Conservation (phyloP, 2,329 filamentous ascomycete genomes). For the Rhynchosporium secalis region DNA sequence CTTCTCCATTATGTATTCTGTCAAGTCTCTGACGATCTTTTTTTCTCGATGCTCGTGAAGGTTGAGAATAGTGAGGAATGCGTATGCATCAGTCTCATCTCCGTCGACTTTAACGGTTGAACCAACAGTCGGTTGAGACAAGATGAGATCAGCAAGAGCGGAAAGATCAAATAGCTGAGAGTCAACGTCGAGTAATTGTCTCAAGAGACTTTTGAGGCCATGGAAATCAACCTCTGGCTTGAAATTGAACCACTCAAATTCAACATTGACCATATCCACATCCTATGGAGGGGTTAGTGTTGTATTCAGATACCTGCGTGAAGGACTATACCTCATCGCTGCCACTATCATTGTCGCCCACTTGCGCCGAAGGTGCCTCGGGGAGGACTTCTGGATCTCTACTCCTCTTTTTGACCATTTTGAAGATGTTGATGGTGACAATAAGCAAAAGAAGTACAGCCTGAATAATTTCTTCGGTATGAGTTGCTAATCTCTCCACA, state of each 20-base stretch:
- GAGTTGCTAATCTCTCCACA: slow-evolving; percentile 2
- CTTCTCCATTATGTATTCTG: slow-evolving; percentile 66
- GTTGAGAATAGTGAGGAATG: slow-evolving; percentile 87
- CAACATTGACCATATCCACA: slow-evolving; percentile 88
- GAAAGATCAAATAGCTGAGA: slow-evolving; percentile 84
- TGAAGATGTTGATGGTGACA: neutral
- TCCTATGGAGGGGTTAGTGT: slow-evolving; percentile 50
- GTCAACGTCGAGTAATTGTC: slow-evolving; percentile 91
- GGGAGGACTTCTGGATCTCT: slow-evolving; percentile 39
- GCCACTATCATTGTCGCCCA: slow-evolving; percentile 35
- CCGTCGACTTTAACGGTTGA: slow-evolving; percentile 98
- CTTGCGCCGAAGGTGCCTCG: slow-evolving; percentile 34
- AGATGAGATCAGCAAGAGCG: slow-evolving; percentile 78
- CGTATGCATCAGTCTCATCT: slow-evolving; percentile 88
- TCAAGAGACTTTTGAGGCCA: slow-evolving; percentile 83
- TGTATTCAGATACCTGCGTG: neutral
- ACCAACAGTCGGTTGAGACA: slow-evolving; percentile 83
- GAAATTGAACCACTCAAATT: slow-evolving; percentile 99
- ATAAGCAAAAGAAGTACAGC: neutral
- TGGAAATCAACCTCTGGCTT: slow-evolving; percentile 89
- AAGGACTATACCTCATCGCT: slow-evolving; percentile 37
- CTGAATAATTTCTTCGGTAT: slow-evolving; percentile 11
- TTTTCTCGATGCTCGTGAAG: slow-evolving; percentile 75
- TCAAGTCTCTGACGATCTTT: slow-evolving; percentile 68
- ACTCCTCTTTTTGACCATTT: slow-evolving; percentile 41